Base-by-base conservation (phyloP, 2,329 filamentous ascomycete genomes). In the Aspergillus carbonarius region DNA sequence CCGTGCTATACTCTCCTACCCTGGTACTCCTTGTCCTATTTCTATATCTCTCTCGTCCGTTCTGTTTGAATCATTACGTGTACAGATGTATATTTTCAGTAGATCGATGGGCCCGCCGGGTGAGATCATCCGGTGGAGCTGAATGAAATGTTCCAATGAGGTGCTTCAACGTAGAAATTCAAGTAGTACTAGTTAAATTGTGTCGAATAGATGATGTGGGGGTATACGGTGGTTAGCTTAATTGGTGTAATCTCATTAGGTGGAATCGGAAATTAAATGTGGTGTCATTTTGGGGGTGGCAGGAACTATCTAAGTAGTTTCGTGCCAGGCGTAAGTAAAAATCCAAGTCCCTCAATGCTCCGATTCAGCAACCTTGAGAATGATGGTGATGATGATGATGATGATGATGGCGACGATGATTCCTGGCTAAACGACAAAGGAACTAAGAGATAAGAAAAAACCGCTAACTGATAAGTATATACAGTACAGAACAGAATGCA, bases 41-140 rank as follows among this genome's bases (percentile, higher is more conserved):
- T 32, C 30, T 32, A 7, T 32, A 7, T 18, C 32, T 55, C 46
- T 49, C 34, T 58, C 15, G n/a, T 51, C 30, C 30, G 32, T 51
- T 34, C 40, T 51, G 39, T 47, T 53, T 18, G 34, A 42, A 3
- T 52, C 58, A 13, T 48, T 56, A 35, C 44, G 54, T 67, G 63
- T 68, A 66, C 63, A 68, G 62, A 61, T 68, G 64, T 66, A 66
- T 66, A 66, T 53, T 64, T 57, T 48, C 49, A 60, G 63, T 67
- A 48, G 44, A 48, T 32, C 25, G 15, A 30, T 6, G 25, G 13
- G 5, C n/a, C 2, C 3, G 23, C 10, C 42, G 13, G 9, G 7
- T 30, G 8, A 6, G 20, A 30, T 30, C 8, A 30, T 47, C 23
- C 18, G 42, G 20, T 30, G 15, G 15, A 20, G 42, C 42, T 48